These are phyloP conservation scores for Escallonia rubra DNA, from an alignment of 129 eudicot genomes.

Conservation along the genomic window DNA sequence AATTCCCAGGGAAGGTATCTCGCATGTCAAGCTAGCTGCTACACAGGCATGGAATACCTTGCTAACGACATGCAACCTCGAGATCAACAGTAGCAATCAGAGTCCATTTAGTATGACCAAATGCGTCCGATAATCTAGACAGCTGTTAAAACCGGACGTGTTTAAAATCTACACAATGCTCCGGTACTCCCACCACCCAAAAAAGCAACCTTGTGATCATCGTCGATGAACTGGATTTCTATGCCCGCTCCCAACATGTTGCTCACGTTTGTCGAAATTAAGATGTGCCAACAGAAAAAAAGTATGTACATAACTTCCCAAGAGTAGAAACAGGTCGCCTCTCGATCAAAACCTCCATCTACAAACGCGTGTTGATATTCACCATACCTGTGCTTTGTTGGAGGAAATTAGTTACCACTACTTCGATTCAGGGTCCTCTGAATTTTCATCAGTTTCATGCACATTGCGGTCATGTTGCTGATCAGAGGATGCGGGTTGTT, in stretches of 20 bases:
- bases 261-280: not conserved
- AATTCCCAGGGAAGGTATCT: too few species aligned
- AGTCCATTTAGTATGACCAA: too few species aligned
- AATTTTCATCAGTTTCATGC: constrained; percentile 6
- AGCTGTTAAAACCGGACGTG: too few species aligned
- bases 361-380: not conserved
- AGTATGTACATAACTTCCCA: not conserved
- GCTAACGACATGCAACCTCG: too few species aligned
- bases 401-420: constrained; percentile 1
- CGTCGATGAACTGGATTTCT: too few species aligned
- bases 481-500: constrained; percentile 18
- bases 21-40: too few species aligned
- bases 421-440: constrained; percentile 13
- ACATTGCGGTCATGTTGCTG: not conserved
- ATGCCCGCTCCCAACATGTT: not conserved
- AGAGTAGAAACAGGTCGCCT: not conserved
- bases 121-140: too few species aligned
- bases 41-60: too few species aligned
- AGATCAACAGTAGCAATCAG: too few species aligned
- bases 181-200: too few species aligned
- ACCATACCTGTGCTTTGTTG: not conserved
- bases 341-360: not conserved
- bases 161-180: too few species aligned
- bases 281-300: constrained; percentile 3
- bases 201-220: too few species aligned